Evolutionary conservation across 2,329 filamentous ascomycete species (phyloP), one percentile per base, ranked within the genome.

Genomic region (Penicillium sp.): DNA sequence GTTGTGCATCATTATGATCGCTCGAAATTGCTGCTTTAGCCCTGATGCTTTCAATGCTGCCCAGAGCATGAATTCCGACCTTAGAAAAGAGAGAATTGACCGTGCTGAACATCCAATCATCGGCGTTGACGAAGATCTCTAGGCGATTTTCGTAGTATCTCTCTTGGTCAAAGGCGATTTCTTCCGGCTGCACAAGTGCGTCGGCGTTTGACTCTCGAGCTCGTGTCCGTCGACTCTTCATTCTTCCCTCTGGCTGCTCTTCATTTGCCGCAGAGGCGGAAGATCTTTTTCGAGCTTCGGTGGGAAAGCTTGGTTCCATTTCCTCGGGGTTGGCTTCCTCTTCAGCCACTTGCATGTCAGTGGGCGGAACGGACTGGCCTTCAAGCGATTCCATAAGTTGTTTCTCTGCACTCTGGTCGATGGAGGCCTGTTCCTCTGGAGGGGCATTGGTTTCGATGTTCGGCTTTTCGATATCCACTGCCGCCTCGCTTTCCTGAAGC

Each of bases 161-260:
- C 12, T 65, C 65, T 30, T 68, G 66, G 42, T 79, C 76, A 27
- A 75, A 71, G 17, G 66, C 60, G 11, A 68, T 60, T 13, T 72
- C 68, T 25, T 73, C 71, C 4, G 64, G 60, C 20, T 69, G 69
- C 8, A 63, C 55, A 11, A 61, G 55, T 17, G 59, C 57, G 20
- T 77, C 74, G 5, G 65, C 67, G 33, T 73, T 66, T 6, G 74
- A 75, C 45, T 80, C 77, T 44, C 79, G 70, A 18, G 76, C 75
- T 35, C 77, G 72, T 12, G 78, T 72, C 23, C 79, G 71, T 51
- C 78, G 77, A 55, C 77, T 80, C 51, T 77, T 77, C 9, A 67
- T 64, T 32, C 78, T 70, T 13, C 72, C 70, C 43, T 81, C 77
- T 9, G 65, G 64, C 9, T 67, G 69, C 35, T 81, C 79, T 2